Evolutionary conservation across 805 yeast genomes (phyloP).

Genomic region (Wickerhamiella cacticola): DNA sequence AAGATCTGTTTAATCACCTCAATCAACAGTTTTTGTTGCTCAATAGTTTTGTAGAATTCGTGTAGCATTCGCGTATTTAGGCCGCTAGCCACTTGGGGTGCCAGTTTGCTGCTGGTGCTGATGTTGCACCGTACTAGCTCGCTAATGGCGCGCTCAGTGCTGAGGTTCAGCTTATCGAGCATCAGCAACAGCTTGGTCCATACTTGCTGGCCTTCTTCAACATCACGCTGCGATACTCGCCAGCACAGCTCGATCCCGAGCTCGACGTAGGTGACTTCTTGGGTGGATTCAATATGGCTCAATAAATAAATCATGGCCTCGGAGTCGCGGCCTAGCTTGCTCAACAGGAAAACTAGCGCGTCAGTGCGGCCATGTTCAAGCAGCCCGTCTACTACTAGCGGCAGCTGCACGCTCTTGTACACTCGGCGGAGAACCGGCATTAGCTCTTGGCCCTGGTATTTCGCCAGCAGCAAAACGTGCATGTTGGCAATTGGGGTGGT

Average conservation of each 20-base stretch:
- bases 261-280: slow-evolving; percentile 17
- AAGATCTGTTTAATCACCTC: slow-evolving; percentile 29
- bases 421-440: slow-evolving; percentile 23
- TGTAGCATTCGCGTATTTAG: neutral
- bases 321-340: slow-evolving; percentile 18
- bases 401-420: slow-evolving; percentile 25
- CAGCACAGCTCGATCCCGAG: slow-evolving; percentile 23
- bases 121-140: neutral
- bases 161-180: neutral
- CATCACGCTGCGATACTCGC: slow-evolving; percentile 12
- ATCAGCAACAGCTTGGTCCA: slow-evolving; percentile 23
- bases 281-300: slow-evolving; percentile 20
- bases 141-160: neutral
- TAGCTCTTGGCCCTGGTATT: slow-evolving; percentile 14
- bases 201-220: slow-evolving; percentile 27
- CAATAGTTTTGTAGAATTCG: neutral
- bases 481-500: slow-evolving; percentile 5
- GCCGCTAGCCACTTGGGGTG: neutral
- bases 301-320: slow-evolving; percentile 28
- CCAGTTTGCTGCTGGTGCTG: neutral
- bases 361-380: slow-evolving; percentile 22
- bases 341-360: slow-evolving; percentile 22
- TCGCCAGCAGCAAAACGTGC: slow-evolving; percentile 15
- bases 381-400: slow-evolving; percentile 23
- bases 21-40: slow-evolving; percentile 4